Evolutionary conservation across 2,329 filamentous ascomycete species (phyloP).

Genomic region (Fusarium odoratissimum): DNA sequence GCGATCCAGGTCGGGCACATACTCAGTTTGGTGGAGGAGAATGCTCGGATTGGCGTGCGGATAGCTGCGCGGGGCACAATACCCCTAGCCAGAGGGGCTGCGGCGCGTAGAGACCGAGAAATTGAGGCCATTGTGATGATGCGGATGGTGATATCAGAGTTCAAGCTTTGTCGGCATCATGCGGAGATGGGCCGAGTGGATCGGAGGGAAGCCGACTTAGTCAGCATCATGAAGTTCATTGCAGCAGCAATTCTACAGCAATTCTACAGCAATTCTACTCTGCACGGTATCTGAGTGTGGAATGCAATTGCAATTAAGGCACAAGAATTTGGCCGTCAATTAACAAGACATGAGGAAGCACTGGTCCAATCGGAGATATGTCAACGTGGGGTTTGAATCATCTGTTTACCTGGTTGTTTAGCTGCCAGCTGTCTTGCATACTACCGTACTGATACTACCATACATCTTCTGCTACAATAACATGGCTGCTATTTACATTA

Average conservation of each 20-base stretch:
- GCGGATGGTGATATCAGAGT: conserved; percentile 36
- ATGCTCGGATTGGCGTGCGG: conserved; percentile 57
- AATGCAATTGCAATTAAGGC: neutral
- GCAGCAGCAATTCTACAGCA: neutral
- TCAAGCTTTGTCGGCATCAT: conserved; percentile 36
- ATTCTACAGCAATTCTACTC: no score
- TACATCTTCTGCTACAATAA: neutral
- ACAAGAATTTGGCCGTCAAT: neutral
- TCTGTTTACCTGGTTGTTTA: conserved; percentile 7
- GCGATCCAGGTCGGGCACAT: conserved; percentile 1
- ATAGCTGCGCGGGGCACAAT: conserved; percentile 52
- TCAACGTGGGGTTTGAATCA: conserved; percentile 7
- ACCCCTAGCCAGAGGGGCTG: conserved; percentile 58
- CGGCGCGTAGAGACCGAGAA: conserved; percentile 64
- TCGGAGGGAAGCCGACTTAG: conserved; percentile 35
- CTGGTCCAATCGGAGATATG: conserved; percentile 14
- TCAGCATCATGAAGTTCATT: conserved; percentile 26
- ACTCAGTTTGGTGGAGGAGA: conserved; percentile 56
- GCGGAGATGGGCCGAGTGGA: conserved; percentile 36
- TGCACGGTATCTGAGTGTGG: neutral
- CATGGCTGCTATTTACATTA: neutral
- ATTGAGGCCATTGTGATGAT: conserved; percentile 68
- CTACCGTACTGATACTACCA: neutral
- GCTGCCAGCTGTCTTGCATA: conserved; percentile 25
- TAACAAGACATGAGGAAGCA: conserved; percentile 20